Conservation (phyloP, 2,329 filamentous ascomycete species). For the Scedosporium apiospermum region DNA sequence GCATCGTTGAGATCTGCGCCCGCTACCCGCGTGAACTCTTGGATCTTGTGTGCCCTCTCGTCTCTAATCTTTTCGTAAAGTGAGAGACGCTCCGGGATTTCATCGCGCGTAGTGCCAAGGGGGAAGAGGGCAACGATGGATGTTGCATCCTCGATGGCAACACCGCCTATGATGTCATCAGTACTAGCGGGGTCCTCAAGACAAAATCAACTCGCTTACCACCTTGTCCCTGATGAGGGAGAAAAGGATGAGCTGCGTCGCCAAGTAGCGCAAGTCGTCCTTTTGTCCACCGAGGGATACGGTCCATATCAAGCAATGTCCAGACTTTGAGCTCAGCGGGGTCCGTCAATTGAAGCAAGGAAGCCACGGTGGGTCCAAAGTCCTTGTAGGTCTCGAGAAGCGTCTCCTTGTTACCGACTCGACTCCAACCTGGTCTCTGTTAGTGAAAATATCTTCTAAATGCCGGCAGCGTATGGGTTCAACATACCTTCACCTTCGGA, state of each 20-base stretch:
- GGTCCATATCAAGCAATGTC: constrained; percentile 53
- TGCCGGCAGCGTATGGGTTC: neutral
- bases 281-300: constrained; percentile 44
- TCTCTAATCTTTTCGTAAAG: constrained; percentile 51
- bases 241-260: constrained; percentile 60
- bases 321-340: constrained; percentile 41
- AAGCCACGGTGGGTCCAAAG: constrained; percentile 30
- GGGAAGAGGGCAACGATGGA: constrained; percentile 48
- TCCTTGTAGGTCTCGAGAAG: constrained; percentile 27
- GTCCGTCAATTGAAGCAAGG: constrained; percentile 32
- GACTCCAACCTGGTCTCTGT: constrained; percentile 27
- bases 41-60: constrained; percentile 46
- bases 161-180: constrained; percentile 51
- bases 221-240: constrained; percentile 31
- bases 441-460: neutral
- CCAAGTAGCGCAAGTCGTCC: constrained; percentile 48
- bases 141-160: constrained; percentile 59
- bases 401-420: constrained; percentile 22
- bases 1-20: constrained; percentile 35
- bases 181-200: constrained; percentile 10
- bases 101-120: constrained; percentile 26
- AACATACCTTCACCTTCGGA: constrained; percentile 9
- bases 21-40: constrained; percentile 44
- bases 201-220: constrained; percentile 23
- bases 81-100: constrained; percentile 44